Percentiles rank a stretch among this genome's conserved stretches.
These are phyloP conservation scores for Globisporangium iwayamae DNA, from an alignment of 352 stramenopile genomes.

Conservation along the genomic window DNA sequence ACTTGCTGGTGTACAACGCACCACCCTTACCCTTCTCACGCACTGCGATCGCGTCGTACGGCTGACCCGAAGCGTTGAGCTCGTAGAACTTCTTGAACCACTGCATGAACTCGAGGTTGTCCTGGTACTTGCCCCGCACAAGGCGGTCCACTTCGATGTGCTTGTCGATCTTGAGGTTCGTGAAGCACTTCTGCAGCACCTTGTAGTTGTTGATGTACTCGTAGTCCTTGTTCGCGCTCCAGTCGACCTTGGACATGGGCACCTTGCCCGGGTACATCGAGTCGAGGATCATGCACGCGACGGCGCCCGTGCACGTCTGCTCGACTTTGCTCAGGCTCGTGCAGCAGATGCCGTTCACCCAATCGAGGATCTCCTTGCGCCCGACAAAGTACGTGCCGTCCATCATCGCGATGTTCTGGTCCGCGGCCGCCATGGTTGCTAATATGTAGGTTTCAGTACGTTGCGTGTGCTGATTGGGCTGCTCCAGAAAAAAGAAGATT, in stretches of 20 bases:
- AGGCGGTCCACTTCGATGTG: constrained; percentile 98
- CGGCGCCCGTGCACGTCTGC: constrained; percentile 94
- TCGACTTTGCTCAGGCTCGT: constrained; percentile 97
- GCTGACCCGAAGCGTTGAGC: constrained; percentile 67
- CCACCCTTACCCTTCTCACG: constrained; percentile 95
- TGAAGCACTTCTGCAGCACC: constrained; percentile 97
- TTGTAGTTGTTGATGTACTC: constrained; percentile 99
- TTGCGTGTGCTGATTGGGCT: background rate
- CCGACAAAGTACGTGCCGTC: constrained; percentile 96
- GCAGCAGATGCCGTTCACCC: constrained; percentile 96
- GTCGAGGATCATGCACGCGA: constrained; percentile 98
- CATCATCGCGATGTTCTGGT: constrained; percentile 94
- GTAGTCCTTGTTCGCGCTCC: constrained; percentile 95
- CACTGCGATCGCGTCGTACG: constrained; percentile 93
- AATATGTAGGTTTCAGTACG: background rate
- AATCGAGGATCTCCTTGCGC: constrained; percentile 97
- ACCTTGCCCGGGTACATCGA: constrained; percentile 93
- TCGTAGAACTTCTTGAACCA: constrained; percentile 96
- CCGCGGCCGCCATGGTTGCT: constrained; percentile 56
- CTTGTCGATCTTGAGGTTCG: constrained; percentile 93
- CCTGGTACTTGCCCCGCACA: constrained; percentile 98
- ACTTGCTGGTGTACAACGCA: constrained; percentile 68
- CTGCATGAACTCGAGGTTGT: constrained; percentile 99
- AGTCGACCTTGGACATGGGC: constrained; percentile 97
- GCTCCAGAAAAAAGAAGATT: background rate